Percentiles rank a stretch among this genome's conserved stretches.
Evolutionary conservation across 2,329 filamentous ascomycete genomes (phyloP).

Genomic region (Aspergillus ruber): DNA sequence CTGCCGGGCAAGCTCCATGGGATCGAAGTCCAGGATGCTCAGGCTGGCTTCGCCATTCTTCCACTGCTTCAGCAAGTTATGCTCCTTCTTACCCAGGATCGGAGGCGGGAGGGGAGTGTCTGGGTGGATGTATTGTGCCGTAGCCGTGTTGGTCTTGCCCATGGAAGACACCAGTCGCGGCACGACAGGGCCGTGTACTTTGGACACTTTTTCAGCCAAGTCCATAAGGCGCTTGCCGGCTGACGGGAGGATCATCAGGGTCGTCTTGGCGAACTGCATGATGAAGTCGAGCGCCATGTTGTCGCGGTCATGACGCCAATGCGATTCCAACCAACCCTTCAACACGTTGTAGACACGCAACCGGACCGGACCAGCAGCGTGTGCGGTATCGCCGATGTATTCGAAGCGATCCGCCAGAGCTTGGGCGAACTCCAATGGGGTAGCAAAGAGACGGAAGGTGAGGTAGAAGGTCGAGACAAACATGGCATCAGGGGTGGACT

Average conservation of each 20-base stretch:
- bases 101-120: slow-evolving; percentile 67
- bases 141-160: slow-evolving; percentile 76
- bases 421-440: slow-evolving; percentile 69
- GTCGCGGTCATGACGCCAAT: slow-evolving; percentile 83
- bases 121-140: slow-evolving; percentile 61
- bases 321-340: slow-evolving; percentile 94
- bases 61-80: slow-evolving; percentile 65
- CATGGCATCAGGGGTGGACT: slow-evolving; percentile 82
- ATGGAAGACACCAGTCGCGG: slow-evolving; percentile 79
- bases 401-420: slow-evolving; percentile 87
- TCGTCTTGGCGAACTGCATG: slow-evolving; percentile 68
- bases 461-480: slow-evolving; percentile 95
- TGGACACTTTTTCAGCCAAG: slow-evolving; percentile 69
- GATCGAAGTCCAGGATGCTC: slow-evolving; percentile 82
- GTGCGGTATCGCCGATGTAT: slow-evolving; percentile 72
- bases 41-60: slow-evolving; percentile 64
- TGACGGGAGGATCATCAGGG: slow-evolving; percentile 65
- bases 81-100: slow-evolving; percentile 68
- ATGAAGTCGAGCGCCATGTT: slow-evolving; percentile 69
- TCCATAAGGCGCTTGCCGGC: slow-evolving; percentile 77
- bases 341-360: slow-evolving; percentile 92
- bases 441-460: slow-evolving; percentile 89
- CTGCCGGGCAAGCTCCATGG: slow-evolving; percentile 83
- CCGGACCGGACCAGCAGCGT: slow-evolving; percentile 72
- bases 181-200: slow-evolving; percentile 66